Evolutionary conservation across 108 stramenopile species (phyloP), one percentile per base, ranked within the genome.

Genomic region (Skeletonema grethae): DNA sequence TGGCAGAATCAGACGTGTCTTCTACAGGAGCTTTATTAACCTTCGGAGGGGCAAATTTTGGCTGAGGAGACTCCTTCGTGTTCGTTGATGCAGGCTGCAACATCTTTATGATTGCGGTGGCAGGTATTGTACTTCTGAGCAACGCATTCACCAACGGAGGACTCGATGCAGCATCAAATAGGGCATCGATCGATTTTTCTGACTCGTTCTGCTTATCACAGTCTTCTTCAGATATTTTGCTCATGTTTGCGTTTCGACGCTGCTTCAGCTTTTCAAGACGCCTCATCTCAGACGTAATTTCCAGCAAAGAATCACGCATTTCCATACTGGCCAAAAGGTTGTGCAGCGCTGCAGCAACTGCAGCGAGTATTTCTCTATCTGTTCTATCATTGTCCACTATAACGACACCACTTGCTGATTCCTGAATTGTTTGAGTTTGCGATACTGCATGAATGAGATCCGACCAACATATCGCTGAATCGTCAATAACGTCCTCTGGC

Each of bases 331-430:
- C 76, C 18, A 81, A 36, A 32, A 76, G 57, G 63, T 95, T 95
- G 68, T 92, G 82, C 10, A 95, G 57, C 16, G 88, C 75, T 8
- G 93, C 90, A 3, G 85, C 85, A 18, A 91, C 65, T 46, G 85
- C 91, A 15, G 85, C 90, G 18, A 91, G 63, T 8, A 80, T 82
- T 45, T 88, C 89, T 53, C 93, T 70, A 76, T 86, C 71, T 43
- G 43, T 46, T 30, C 36, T 15, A 41, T 69, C 24, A 1, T 15
- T 39, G n/a, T 43, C 24, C n/a, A 22, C 7, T 53, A 9, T 22
- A 24, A 53, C 22, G 8, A 9, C 22, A 22, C n/a, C n/a, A 53
- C 7, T 22, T 7, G 50, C 50, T 5, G 22, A 22, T 6, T 53
- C 15, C 20, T 53, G 24, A 4, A 59, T 18, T 28, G 28, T 29